Evolutionary conservation across 2,329 filamentous ascomycete species (phyloP), one percentile per base, ranked within the genome.

Genomic region (Stachybotrys elegans): DNA sequence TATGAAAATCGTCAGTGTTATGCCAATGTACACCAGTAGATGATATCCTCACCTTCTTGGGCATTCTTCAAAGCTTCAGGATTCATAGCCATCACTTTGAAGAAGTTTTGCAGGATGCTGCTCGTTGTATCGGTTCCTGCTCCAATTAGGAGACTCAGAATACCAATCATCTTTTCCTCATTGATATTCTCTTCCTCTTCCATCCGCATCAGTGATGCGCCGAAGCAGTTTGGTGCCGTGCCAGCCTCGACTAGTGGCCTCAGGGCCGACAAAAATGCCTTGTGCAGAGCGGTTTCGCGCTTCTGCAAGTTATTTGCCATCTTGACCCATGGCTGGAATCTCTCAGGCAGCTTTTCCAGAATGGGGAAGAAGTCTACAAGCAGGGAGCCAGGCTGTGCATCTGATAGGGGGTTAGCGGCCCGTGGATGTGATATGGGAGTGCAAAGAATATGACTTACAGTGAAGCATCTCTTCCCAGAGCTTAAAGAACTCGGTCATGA

Each of bases 21-120:
- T 21, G 14, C 16, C 21, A 39, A 21, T 16, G 36, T 22, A 6
- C 21, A 20, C 38, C n/a, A n/a, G n/a, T n/a, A n/a, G n/a, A n/a
- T n/a, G n/a, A n/a, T n/a, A n/a, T n/a, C n/a, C 22, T 12, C 21
- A 43, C 72, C 34, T 66, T 60, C 12, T 62, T 58, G 22, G 12
- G 43, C 35, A 16, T 6, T 23, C 11, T 38, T 9, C 16, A 34
- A 23, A 29, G 16, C 22, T 3, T 46, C 37, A 12, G 39, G 46
- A n/a, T 45, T 9, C 34, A 45, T 17, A 5, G 46, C 34, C n/a
- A 48, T 35, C 22, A 43, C 14, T 13, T 46, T 46, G 21, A 32
- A 27, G 4, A 46, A 39, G 11, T 16, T 34, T 7, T 40, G 40
- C 8, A 40, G 14, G 22, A 40, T 34, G 11, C 11, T 20, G 25